Evolutionary conservation across 108 stramenopile species (phyloP), one percentile per base, ranked within the genome.

Genomic region (Craspedostauros australis): DNA sequence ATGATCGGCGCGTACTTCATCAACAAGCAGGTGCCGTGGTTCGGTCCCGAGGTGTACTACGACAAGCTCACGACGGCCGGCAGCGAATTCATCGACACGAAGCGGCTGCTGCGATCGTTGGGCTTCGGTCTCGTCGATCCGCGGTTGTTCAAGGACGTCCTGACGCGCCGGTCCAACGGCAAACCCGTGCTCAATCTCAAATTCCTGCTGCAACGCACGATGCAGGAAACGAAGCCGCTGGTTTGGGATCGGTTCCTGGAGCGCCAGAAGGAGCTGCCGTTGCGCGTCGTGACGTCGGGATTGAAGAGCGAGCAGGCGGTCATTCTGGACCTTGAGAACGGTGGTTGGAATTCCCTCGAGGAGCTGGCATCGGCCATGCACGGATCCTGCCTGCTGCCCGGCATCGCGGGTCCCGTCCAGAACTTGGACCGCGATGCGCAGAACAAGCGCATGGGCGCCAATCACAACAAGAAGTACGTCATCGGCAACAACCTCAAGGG

Each of bases 11-110:
- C 91, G 1, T 96, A 93, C 63, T 91, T 96, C 56, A 74, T 87
- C 31, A 86, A 79, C 5, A 55, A 68, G 3, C 93, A 96, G 61
- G 55, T 95, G 43, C 93, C 86, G 2, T 86, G 86, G 77, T 76
- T 91, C 46, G 96, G 96, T 5, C 95, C 92, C n/a, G 93, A 94
- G 58, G 67, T 97, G 15, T 96, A 96, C 51, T 97, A 97, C 66
- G 94, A 97, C 57, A 41, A 67, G 4, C 58, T 97, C 20, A 91
- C 96, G 9, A 80, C 79, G 4, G 80, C 85, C 4, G 91, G 83
- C 3, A 50, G 66, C 39, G 22, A 66, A 8, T 97, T 97, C 54
- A 93, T 97, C 55, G 92, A 97, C 69, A 79, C 80, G 11, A 77
- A 76, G 39, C 68, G 84, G 45, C 58, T 94, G 37, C 45, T 89